Percentiles rank a stretch among this genome's conserved stretches.
phyloP scores from a whole-genome alignment of 768 basidiomycete species.

The Pholiota conissans region DNA sequence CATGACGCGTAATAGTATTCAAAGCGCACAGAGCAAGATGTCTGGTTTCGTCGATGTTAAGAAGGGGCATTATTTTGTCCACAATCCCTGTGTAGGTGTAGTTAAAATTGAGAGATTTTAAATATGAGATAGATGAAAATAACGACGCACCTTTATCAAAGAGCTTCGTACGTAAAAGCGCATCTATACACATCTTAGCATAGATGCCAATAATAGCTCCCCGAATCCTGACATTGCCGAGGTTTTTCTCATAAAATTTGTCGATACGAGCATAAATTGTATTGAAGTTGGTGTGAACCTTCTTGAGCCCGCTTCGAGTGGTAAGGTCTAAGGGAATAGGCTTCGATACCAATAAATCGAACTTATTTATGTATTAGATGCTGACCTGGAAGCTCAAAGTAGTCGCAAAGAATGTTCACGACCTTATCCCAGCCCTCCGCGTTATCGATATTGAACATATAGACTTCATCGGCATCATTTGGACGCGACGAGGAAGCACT shows the following conservation, averaged over 20 bases:
- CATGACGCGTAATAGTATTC: constrained; percentile 61
- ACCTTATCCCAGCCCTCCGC: constrained; percentile 49
- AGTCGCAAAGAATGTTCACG: constrained; percentile 46
- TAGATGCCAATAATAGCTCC: constrained; percentile 64
- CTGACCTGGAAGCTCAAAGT: constrained; percentile 56
- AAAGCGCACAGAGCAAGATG: constrained; percentile 56
- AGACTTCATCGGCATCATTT: constrained; percentile 20
- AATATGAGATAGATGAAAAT: neutral
- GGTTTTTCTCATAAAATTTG: constrained; percentile 42
- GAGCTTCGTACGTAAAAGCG: constrained; percentile 58
- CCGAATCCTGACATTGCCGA: constrained; percentile 44
- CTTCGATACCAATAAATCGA: neutral
- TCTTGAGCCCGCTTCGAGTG: constrained; percentile 59
- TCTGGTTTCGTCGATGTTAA: constrained; percentile 47
- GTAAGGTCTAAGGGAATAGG: constrained; percentile 44
- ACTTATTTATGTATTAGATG: neutral
- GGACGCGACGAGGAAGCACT: neutral
- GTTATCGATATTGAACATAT: constrained; percentile 45
- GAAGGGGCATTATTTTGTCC: constrained; percentile 54
- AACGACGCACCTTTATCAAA: constrained; percentile 48
- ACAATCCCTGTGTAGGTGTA: constrained; percentile 44
- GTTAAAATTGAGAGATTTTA: neutral
- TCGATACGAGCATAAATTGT: constrained; percentile 50
- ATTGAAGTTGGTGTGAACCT: constrained; percentile 58
- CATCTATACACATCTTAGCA: constrained; percentile 62